Evolutionary conservation across 768 basidiomycete genomes (phyloP).

Genomic region (Panus rudis): DNA sequence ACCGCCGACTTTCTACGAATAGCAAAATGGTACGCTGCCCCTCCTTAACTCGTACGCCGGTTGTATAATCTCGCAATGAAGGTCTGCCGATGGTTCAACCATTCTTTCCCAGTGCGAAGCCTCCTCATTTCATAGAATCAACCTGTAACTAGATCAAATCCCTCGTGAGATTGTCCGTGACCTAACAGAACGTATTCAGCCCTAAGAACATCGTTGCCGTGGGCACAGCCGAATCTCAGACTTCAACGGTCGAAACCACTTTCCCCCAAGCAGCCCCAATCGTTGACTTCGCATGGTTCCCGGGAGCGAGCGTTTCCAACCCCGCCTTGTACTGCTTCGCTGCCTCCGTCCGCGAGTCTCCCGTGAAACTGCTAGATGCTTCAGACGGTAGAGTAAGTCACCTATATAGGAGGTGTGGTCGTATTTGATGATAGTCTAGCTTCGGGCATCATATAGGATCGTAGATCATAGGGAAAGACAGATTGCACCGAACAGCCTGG

Average conservation of each 20-base stretch:
- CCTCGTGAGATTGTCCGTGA: no score
- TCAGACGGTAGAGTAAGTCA: conserved; percentile 59
- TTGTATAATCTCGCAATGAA: no score
- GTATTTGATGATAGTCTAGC: conserved; percentile 35
- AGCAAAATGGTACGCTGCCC: conserved; percentile 1
- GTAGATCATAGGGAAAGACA: conserved; percentile 92
- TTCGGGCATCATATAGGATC: conserved; percentile 86
- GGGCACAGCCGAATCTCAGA: background rate
- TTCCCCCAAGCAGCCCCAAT: conserved; percentile 56
- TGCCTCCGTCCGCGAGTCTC: conserved; percentile 76
- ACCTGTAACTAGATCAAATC: no score
- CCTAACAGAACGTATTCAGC: no score
- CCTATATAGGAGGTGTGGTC: background rate
- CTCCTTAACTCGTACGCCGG: no score
- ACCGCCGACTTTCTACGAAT: background rate
- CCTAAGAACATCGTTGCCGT: no score
- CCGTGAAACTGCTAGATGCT: conserved; percentile 81
- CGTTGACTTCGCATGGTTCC: conserved; percentile 82
- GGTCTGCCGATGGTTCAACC: conserved; percentile 71
- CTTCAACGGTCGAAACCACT: background rate
- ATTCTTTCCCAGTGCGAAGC: conserved; percentile 70
- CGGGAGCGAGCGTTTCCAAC: conserved; percentile 52
- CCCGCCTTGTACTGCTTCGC: conserved; percentile 76
- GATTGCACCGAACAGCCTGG: conserved; percentile 77
- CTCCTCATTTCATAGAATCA: conserved; percentile 49